Percentiles rank a stretch among this genome's conserved stretches.
Conservation (phyloP, 108 stramenopile genomes). For the Conticribra guillardii region DNA sequence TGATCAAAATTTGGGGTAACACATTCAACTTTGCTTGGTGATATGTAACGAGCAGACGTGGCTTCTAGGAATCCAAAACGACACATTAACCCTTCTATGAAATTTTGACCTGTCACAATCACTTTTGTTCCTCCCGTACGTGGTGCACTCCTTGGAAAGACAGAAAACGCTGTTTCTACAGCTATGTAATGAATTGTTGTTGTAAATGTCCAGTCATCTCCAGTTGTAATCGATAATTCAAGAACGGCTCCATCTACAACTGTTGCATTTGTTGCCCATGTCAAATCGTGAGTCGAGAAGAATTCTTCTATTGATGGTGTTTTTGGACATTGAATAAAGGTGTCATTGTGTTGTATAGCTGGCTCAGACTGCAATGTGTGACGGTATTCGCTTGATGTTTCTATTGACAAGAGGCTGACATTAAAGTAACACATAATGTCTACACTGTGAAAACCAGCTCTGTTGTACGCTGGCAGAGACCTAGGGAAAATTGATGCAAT, state of each 20-base stretch:
- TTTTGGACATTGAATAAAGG: constrained; percentile 10
- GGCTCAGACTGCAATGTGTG: neutral
- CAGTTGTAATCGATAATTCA: constrained; percentile 5
- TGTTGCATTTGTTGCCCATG: constrained; percentile 10
- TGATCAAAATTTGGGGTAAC: constrained; percentile 7
- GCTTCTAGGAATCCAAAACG: constrained; percentile 2
- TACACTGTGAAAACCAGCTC: neutral
- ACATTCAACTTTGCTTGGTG: constrained; percentile 13
- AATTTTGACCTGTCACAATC: constrained; percentile 6
- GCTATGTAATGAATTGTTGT: neutral
- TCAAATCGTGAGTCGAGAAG: neutral
- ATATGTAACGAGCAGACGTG: neutral
- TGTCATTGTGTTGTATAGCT: neutral
- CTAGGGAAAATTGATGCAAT: constrained; percentile 1
- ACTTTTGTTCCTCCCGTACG: constrained; percentile 17
- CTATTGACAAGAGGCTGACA: constrained; percentile 2
- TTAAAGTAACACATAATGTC: neutral
- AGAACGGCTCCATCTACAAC: constrained; percentile 3
- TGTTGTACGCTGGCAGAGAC: constrained; percentile 5
- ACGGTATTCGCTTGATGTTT: neutral
- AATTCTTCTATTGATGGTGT: constrained; percentile 8
- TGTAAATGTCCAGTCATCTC: neutral
- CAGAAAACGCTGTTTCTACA: constrained; percentile 1
- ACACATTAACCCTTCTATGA: constrained; percentile 2
- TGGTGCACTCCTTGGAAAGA: constrained; percentile 8